Percentiles rank a stretch among this genome's conserved stretches.
Conservation (phyloP, 2,329 filamentous ascomycete genomes). For the Alternaria viburni region DNA sequence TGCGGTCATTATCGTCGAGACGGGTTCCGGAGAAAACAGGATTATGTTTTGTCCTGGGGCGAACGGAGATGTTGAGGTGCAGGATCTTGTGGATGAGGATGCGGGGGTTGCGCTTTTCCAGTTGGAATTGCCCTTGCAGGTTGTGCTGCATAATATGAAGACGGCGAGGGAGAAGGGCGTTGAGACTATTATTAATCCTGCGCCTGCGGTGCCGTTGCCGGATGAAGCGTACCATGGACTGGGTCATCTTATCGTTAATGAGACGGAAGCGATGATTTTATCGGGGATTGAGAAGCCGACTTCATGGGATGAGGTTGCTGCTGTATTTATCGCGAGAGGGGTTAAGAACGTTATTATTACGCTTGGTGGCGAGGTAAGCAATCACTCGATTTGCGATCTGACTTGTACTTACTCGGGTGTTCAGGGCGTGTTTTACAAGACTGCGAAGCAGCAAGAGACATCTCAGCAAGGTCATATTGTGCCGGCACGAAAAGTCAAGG, state of each 20-base stretch:
- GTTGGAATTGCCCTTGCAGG: slow-evolving; percentile 54
- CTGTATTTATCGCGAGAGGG: slow-evolving; percentile 68
- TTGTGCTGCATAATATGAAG: slow-evolving; percentile 49
- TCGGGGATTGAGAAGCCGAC: slow-evolving; percentile 56
- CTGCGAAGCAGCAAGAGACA: slow-evolving; percentile 53
- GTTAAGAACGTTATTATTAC: slow-evolving; percentile 83
- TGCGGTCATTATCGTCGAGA: slow-evolving; percentile 58
- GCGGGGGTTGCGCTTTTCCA: slow-evolving; percentile 55
- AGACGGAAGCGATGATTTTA: slow-evolving; percentile 83
- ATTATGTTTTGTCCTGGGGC: slow-evolving; percentile 58
- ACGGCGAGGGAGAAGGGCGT: slow-evolving; percentile 41
- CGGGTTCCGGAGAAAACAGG: slow-evolving; percentile 55
- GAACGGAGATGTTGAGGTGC: slow-evolving; percentile 50
- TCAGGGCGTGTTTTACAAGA: slow-evolving; percentile 52
- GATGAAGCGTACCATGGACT: slow-evolving; percentile 69
- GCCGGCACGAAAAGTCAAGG: slow-evolving; percentile 71
- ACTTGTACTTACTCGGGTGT: slow-evolving; percentile 28
- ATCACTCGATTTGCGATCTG: background rate
- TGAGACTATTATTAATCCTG: slow-evolving; percentile 81
- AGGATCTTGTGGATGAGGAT: slow-evolving; percentile 49
- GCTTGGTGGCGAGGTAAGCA: slow-evolving; percentile 73
- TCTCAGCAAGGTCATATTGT: slow-evolving; percentile 55
- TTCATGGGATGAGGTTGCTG: slow-evolving; percentile 44
- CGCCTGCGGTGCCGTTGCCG: slow-evolving; percentile 72
- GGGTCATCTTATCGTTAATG: slow-evolving; percentile 84